Evolutionary conservation across 352 stramenopile genomes (phyloP).

Genomic region (Pythium scleroteichum): DNA sequence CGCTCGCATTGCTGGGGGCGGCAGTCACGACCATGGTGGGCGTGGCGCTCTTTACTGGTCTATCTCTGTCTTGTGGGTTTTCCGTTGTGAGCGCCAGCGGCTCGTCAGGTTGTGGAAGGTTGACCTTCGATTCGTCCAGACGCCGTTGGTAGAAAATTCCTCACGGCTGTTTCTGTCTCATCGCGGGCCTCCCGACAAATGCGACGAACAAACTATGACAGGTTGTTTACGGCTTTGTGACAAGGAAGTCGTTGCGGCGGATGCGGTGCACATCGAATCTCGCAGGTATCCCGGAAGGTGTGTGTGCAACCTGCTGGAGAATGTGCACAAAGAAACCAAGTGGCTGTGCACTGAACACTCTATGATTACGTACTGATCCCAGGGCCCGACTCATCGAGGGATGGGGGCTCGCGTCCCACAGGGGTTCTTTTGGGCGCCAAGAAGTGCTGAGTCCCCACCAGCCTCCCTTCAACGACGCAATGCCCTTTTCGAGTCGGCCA

Average conservation of each 20-base stretch:
- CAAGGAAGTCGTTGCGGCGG: background rate
- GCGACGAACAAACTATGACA: conserved; percentile 10
- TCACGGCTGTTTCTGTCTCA: conserved; percentile 16
- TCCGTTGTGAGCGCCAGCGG: conserved; percentile 13
- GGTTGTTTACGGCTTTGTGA: background rate
- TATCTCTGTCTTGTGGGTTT: conserved; percentile 9
- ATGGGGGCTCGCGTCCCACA: background rate
- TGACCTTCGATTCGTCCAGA: background rate
- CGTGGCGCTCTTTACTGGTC: conserved; percentile 1
- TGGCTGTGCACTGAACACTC: conserved; percentile 4
- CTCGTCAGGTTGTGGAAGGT: conserved; percentile 5
- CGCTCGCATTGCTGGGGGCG: conserved; percentile 12
- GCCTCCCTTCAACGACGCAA: too few relatives aligned
- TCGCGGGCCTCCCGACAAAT: conserved; percentile 1
- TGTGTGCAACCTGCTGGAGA: background rate
- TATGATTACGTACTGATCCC: background rate
- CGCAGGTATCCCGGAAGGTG: background rate
- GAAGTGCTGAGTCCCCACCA: too few relatives aligned
- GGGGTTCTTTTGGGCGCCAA: too few relatives aligned
- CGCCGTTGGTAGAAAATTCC: conserved; percentile 17
- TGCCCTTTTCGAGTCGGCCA: too few relatives aligned
- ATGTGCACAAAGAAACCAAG: background rate
- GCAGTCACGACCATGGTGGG: conserved; percentile 22
- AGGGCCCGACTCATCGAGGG: background rate
- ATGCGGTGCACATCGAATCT: background rate